phyloP scores from a whole-genome alignment of 78 protist species.

The Emiliania huxleyi region DNA sequence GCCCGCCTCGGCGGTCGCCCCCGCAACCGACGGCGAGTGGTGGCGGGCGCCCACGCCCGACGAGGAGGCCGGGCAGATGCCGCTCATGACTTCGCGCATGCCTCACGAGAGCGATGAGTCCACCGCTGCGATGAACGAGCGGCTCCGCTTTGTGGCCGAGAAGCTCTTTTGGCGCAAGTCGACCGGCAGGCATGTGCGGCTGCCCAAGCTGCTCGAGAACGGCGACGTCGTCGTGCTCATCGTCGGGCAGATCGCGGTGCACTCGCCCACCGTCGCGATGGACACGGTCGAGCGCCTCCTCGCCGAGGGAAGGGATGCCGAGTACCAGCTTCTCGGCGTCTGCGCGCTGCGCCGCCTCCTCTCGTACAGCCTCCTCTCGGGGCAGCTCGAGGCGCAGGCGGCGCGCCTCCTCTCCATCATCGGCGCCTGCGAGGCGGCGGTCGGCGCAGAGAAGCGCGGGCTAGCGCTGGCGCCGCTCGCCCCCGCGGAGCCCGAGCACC shows the following conservation, averaged over 20 bases:
- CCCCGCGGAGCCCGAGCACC: background rate
- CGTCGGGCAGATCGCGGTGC: background rate
- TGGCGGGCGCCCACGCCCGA: background rate
- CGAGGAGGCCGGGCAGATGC: background rate
- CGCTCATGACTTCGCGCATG: background rate
- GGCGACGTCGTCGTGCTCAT: background rate
- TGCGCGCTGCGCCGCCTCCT: background rate
- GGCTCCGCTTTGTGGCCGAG: background rate
- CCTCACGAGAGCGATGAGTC: too few species aligned
- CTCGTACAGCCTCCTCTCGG: background rate
- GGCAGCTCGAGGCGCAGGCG: background rate
- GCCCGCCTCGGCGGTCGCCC: background rate
- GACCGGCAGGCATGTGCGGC: background rate
- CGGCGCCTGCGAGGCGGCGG: background rate
- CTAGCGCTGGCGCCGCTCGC: background rate
- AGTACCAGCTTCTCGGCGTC: background rate
- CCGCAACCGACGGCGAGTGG: background rate
- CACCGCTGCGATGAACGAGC: background rate
- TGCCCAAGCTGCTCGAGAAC: background rate
- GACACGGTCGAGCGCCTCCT: background rate
- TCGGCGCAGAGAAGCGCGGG: background rate
- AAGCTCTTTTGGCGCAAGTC: background rate
- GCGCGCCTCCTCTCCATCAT: background rate
- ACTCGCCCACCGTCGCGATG: background rate
- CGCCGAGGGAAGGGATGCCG: background rate